These are phyloP conservation scores for Hirschioporus abietinus DNA, from an alignment of 768 basidiomycete species.

Conservation along the genomic window DNA sequence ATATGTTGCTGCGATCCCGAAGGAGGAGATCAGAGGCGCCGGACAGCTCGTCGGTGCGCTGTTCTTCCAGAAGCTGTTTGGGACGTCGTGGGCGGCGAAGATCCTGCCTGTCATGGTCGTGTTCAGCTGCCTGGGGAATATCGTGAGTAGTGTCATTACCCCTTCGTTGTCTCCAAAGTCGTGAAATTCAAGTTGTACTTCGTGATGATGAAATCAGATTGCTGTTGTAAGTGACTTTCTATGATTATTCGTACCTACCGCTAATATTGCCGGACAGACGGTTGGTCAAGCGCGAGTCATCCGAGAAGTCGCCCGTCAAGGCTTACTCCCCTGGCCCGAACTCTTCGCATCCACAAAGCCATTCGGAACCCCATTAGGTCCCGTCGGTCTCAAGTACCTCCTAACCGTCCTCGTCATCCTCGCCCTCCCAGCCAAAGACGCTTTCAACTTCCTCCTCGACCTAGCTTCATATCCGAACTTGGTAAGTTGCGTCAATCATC, in stretches of 20 bases:
- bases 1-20: slow-evolving; percentile 35
- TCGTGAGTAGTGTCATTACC: neutral
- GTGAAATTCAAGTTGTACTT: neutral
- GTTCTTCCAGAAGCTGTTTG: slow-evolving; percentile 49
- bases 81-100: slow-evolving; percentile 19
- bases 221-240: neutral
- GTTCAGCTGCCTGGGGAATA: slow-evolving; percentile 3
- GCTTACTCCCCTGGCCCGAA: slow-evolving; percentile 41
- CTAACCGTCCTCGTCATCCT: slow-evolving; percentile 39
- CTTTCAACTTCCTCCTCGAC: slow-evolving; percentile 35
- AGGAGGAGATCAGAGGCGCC: slow-evolving; percentile 36
- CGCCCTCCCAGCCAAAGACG: slow-evolving; percentile 28
- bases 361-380: slow-evolving; percentile 43
- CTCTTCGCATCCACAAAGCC: slow-evolving; percentile 45
- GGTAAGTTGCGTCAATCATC: slow-evolving; percentile 20
- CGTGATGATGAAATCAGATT: neutral
- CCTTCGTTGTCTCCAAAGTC: neutral
- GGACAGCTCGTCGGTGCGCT: slow-evolving; percentile 42
- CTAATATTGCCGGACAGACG: slow-evolving; percentile 14
- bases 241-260: neutral
- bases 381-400: slow-evolving; percentile 34
- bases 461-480: slow-evolving; percentile 33
- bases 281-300: slow-evolving; percentile 41
- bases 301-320: slow-evolving; percentile 48
- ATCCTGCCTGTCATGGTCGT: slow-evolving; percentile 7